phyloP scores from a whole-genome alignment of 352 stramenopile genomes.

The Phytophthora litchii region DNA sequence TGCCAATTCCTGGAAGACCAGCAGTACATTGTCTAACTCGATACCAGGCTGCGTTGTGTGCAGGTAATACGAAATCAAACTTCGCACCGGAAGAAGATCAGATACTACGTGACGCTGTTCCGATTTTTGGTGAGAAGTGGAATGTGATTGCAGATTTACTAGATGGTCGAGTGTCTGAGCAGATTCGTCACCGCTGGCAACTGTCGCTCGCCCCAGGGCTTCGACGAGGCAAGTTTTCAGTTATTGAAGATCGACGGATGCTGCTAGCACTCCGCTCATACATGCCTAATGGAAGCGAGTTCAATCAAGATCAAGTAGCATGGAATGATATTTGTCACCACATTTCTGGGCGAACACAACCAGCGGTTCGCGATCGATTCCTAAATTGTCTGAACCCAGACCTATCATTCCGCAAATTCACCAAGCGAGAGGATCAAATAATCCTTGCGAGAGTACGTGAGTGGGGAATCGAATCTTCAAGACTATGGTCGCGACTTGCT shows the following conservation, averaged over 20 bases:
- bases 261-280: constrained; percentile 67
- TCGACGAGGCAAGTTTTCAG: constrained; percentile 73
- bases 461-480: constrained; percentile 41
- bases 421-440: constrained; percentile 51
- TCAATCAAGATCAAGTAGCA: constrained; percentile 51
- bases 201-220: constrained; percentile 64
- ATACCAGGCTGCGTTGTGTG: constrained; percentile 61
- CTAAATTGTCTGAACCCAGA: constrained; percentile 73
- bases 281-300: constrained; percentile 42
- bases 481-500: constrained; percentile 52
- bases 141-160: constrained; percentile 80
- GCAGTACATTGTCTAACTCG: constrained; percentile 59
- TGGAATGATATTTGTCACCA: constrained; percentile 77
- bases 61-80: constrained; percentile 42
- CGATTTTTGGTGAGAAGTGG: constrained; percentile 81
- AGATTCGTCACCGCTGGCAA: constrained; percentile 81
- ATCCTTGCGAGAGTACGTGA: constrained; percentile 45
- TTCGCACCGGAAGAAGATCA: constrained; percentile 61
- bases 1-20: constrained; percentile 53
- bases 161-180: constrained; percentile 72
- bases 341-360: constrained; percentile 53
- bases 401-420: constrained; percentile 66
- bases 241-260: constrained; percentile 72
- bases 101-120: constrained; percentile 54
- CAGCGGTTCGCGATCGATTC: constrained; percentile 68